phyloP scores from a whole-genome alignment of 139 green algal species.

The Tetraselmis striata region DNA sequence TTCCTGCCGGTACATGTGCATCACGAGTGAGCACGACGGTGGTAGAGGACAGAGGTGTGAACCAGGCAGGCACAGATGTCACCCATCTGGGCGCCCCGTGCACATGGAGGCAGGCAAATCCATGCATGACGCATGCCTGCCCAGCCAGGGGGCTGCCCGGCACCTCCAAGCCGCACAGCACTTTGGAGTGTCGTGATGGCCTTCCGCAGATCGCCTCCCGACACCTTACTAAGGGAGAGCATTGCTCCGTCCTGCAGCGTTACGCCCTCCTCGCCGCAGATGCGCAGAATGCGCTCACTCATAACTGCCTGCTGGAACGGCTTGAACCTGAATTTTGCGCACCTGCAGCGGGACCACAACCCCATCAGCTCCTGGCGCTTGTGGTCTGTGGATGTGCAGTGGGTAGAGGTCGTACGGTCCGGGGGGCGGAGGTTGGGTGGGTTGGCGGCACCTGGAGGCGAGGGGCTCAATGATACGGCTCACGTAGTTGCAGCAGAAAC shows the following conservation, averaged over 20 bases:
- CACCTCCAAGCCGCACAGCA: slow-evolving; percentile 43
- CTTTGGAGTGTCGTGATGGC: slow-evolving; percentile 89
- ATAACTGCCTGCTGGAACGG: slow-evolving; percentile 50
- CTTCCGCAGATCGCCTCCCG: slow-evolving; percentile 77
- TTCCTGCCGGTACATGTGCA: no score
- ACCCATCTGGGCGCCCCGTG: no score
- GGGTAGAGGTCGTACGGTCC: no score
- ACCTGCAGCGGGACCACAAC: neutral
- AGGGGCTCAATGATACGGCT: slow-evolving; percentile 97
- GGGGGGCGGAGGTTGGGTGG: no score
- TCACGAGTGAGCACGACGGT: no score
- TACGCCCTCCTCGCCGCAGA: slow-evolving; percentile 70
- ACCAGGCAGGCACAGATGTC: no score
- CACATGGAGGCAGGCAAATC: no score
- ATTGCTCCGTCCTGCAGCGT: slow-evolving; percentile 47
- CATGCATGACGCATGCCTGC: no score
- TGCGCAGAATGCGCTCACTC: slow-evolving; percentile 61
- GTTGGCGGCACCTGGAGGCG: slow-evolving; percentile 72
- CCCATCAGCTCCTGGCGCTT: no score
- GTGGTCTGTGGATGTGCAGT: no score
- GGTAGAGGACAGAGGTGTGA: no score
- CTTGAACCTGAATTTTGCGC: slow-evolving; percentile 31
- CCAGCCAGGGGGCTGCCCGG: no score
- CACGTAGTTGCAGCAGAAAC: slow-evolving; percentile 99
- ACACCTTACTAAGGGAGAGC: slow-evolving; percentile 50